Base-by-base conservation (phyloP, 768 basidiomycete genomes). In the Hortiboletus campestris region DNA sequence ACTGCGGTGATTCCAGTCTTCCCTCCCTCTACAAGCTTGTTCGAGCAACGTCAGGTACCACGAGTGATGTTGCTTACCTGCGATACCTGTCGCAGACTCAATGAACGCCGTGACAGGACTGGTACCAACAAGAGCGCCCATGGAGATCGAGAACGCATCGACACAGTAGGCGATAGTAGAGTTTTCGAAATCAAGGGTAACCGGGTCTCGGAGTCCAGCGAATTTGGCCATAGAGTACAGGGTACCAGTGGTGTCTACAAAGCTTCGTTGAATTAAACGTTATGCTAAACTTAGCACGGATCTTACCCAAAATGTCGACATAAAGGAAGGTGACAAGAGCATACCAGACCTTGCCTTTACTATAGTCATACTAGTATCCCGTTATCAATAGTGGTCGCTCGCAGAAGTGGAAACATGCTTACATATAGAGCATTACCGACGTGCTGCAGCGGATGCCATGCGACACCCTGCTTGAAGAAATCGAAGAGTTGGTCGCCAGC, bases 171-270 rank as follows among this genome's bases (percentile, higher is more conserved):
- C 90, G 56, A 88, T 76, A 13, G 85, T 89, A 17, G 86, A 89
- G 58, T 84, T 83, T 73, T 94, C 91, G 62, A 94, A 94, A 68
- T 94, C 91, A 53, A 91, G 76, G 25, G 91, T 92, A 14, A 89
- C 82, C 1, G 86, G 86, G 65, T 93, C 86, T 45, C 89, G 89
- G 2, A 94, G 79, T n/a, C 89, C 89, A 7, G 91, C 90, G 59
- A 93, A 93, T 68, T 89, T 91, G 50, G 90, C 89, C 91, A 94
- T 93, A 38, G 91, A 88, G 68, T 93, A 92, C 5, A 94, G 75
- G 10, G 91, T 93, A 65, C 91, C 87, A 51, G 76, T 79, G 29
- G 74, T 78, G 54, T 77, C 74, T 70, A 53, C 45, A 51, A 14
- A 1, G 20, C 40, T 10, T 40, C 3, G 39, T 55, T 42, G 38